Base-by-base conservation (phyloP, 768 basidiomycete species). In the Russula virescens region DNA sequence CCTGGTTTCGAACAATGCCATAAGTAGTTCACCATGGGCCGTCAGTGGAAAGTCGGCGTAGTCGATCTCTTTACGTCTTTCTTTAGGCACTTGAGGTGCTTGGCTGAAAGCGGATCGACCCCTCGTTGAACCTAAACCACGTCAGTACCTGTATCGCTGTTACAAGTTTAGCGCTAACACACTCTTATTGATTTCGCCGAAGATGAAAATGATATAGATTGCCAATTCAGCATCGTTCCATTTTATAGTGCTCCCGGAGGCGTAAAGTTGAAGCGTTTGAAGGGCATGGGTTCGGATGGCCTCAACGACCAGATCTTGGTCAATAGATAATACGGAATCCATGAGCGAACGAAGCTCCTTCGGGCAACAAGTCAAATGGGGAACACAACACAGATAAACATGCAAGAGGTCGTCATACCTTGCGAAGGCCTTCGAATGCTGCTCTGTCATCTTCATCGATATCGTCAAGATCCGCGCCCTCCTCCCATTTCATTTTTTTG, bases 151-250 rank as follows among this genome's bases (percentile, higher is more conserved):
- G 19, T 66, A 19, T n/a, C 3, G 9, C 5, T 6, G 16, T 45
- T 31, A 35, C 21, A 46, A n/a, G 9, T 2, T 11, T 31, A 14
- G 13, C 9, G 10, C 13, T 14, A 53, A 71, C 87, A 55, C 61
- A 94, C 95, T 84, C 79, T 93, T 96, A 73, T 85, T 86, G 67
- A 96, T 84, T 72, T 97, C 94, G 47, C 96, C 96, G 69, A 91
- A 98, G 38, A 96, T 89, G 71, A 86, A 98, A 11, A 98, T 86
- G 26, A 98, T 80, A 73, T 94, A 94, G n/a, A 96, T 78, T 0
- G 91, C 94, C 21, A 98, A 80, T 73, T 99, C 97, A 3, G 90
- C 92, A 66, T 95, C 88, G 68, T 93, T 86, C 97, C 97, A 98
- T 63, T 89, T 82, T 40, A 97, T 73, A 19, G 79, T 71, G 0